These are phyloP conservation scores for Elsinoe fawcettii DNA, from an alignment of 2,329 filamentous ascomycete species.

Conservation along the genomic window DNA sequence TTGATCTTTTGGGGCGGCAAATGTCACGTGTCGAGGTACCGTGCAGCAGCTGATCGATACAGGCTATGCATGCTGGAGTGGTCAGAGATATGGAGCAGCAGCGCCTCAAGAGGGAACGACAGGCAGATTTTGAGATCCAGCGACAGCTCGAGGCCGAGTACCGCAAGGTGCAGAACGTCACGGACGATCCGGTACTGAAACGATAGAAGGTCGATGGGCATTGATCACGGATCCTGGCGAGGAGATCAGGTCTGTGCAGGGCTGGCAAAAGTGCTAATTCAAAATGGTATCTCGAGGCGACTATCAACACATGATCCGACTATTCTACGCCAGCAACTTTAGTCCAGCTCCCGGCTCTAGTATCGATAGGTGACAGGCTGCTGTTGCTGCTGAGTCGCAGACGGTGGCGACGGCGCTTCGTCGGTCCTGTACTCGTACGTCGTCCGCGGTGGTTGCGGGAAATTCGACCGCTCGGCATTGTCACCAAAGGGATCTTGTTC, in stretches of 20 bases:
- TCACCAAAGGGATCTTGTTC: conserved; percentile 13
- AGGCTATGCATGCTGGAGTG: conserved; percentile 96
- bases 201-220: not conserved
- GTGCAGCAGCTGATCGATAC: not conserved
- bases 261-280: not conserved
- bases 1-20: not conserved
- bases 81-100: conserved; percentile 93
- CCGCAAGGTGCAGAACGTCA: conserved; percentile 76
- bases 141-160: conserved; percentile 79
- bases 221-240: not conserved
- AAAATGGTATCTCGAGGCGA: conserved; percentile 9
- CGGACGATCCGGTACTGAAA: conserved; percentile 32
- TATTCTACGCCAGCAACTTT: not conserved
- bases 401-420: not conserved
- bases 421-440: conserved; percentile 1
- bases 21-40: not conserved
- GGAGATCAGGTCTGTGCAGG: not conserved
- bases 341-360: not conserved
- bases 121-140: conserved; percentile 93
- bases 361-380: conserved; percentile 13
- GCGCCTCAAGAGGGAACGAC: conserved; percentile 78
- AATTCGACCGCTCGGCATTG: conserved; percentile 14
- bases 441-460: conserved; percentile 3
- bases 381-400: conserved; percentile 2
- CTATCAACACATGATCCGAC: conserved; percentile 3